Conservation (phyloP, 1,284 basidiomycete species). For the Hypsizygus ulmarius region DNA sequence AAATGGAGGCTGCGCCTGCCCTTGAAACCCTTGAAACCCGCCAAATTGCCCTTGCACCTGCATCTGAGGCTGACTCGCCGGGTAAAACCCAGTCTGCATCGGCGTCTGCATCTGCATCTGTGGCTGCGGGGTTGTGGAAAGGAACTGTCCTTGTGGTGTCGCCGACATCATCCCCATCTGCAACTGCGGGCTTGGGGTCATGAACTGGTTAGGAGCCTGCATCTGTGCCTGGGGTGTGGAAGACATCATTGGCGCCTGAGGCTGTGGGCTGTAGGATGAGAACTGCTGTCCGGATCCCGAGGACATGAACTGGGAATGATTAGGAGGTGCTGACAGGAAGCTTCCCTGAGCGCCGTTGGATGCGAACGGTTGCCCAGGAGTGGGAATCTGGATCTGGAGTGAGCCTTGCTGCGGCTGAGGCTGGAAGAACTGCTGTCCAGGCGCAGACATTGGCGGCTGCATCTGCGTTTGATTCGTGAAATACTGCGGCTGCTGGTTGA, state of each 20-base stretch:
- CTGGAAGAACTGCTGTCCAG: constrained; percentile 22
- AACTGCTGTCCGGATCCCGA: constrained; percentile 27
- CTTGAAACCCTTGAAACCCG: constrained; percentile 18
- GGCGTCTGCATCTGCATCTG: constrained; percentile 18
- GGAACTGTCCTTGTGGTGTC: constrained; percentile 23
- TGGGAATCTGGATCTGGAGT: constrained; percentile 25
- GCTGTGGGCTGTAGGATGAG: constrained; percentile 30
- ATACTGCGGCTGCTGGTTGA: constrained; percentile 17
- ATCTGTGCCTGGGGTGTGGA: constrained; percentile 23
- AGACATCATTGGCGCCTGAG: constrained; percentile 14
- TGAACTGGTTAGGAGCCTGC: constrained; percentile 21
- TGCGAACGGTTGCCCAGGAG: constrained; percentile 22
- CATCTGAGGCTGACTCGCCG: constrained; percentile 13
- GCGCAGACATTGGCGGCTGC: constrained; percentile 18
- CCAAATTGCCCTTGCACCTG: constrained; percentile 17
- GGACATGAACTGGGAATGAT: constrained; percentile 25
- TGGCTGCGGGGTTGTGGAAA: constrained; percentile 25
- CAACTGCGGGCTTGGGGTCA: constrained; percentile 20
- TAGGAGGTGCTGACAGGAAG: constrained; percentile 22
- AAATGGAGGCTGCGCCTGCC: constrained; percentile 17
- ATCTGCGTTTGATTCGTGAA: constrained; percentile 18
- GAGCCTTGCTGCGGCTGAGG: constrained; percentile 23
- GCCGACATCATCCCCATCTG: constrained; percentile 18
- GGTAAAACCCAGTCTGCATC: constrained; percentile 2
- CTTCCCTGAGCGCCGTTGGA: constrained; percentile 7